Evolutionary conservation across 805 yeast species (phyloP).

Genomic region (Candida gorgasii): DNA sequence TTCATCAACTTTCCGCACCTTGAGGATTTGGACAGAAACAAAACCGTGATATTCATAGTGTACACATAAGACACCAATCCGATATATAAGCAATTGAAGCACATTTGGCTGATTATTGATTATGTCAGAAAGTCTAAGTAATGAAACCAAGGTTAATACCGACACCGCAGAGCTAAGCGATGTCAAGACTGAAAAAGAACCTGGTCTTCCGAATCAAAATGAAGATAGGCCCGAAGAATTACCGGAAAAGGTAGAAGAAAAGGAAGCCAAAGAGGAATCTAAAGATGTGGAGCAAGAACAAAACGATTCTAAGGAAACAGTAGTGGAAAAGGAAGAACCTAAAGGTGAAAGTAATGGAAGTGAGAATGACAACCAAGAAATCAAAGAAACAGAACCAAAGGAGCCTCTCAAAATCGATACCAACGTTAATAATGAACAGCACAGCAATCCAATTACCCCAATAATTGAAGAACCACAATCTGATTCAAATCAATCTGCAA

Average conservation of each 20-base stretch:
- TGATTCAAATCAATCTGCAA: constrained; percentile 6
- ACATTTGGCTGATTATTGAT: neutral
- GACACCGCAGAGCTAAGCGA: neutral
- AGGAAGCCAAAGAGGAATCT: neutral
- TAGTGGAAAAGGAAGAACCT: neutral
- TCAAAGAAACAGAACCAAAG: too few species aligned
- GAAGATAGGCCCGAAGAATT: neutral
- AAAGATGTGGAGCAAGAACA: too few species aligned
- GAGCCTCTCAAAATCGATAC: neutral
- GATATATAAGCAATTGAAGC: neutral
- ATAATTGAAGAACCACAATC: constrained; percentile 16
- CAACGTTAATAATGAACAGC: neutral
- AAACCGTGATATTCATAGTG: neutral
- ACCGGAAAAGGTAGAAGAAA: neutral
- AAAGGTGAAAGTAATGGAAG: neutral
- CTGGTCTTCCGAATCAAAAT: neutral
- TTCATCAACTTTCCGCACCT: constrained; percentile 3
- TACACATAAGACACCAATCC: neutral
- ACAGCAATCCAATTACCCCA: constrained; percentile 8
- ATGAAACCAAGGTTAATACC: neutral
- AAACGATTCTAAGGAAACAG: neutral
- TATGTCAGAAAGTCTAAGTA: constrained; percentile 5
- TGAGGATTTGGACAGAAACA: constrained; percentile 2
- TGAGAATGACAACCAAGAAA: neutral
- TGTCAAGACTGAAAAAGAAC: neutral